Evolutionary conservation across 495 filamentous ascomycete genomes (phyloP).

Genomic region (Podospora anserina): DNA sequence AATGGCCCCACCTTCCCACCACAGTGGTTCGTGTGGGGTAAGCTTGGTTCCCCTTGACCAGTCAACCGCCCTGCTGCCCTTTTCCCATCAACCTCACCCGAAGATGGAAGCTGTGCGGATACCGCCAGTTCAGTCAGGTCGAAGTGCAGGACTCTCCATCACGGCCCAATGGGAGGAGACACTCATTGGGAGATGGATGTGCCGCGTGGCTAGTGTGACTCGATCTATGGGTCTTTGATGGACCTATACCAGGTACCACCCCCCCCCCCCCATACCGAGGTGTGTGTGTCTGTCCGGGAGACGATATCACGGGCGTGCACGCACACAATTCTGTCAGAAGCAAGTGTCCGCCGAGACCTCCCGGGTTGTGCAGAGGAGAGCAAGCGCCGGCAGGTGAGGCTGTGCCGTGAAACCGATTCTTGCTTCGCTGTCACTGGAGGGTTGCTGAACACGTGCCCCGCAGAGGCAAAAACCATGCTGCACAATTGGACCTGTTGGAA

Average conservation of each 20-base stretch:
- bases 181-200: not conserved
- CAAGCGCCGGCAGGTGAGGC: slow-evolving; percentile 11
- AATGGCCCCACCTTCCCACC: not conserved
- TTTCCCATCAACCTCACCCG: not conserved
- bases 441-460: slow-evolving; percentile 8
- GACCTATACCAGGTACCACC: not conserved
- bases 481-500: not conserved
- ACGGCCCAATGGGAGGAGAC: not conserved
- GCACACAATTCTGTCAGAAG: too few species aligned
- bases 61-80: not conserved
- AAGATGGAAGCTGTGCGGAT: not conserved
- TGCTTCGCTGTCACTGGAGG: slow-evolving; percentile 4
- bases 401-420: slow-evolving; percentile 5
- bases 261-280: not conserved
- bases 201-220: slow-evolving; percentile 5
- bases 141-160: not conserved
- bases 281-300: not conserved
- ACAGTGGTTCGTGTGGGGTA: not conserved
- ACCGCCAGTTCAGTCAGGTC: not conserved
- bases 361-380: not conserved
- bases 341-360: too few species aligned
- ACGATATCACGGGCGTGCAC: not conserved
- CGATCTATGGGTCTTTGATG: not conserved
- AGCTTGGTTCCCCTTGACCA: slow-evolving; percentile 1
- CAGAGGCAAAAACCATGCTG: slow-evolving; percentile 8